A percentile compares a stretch with the other conserved stretches of the same genome.
These are phyloP conservation scores for Aspergillus ochraceus DNA, from an alignment of 2,329 filamentous ascomycete genomes.

Conservation along the genomic window DNA sequence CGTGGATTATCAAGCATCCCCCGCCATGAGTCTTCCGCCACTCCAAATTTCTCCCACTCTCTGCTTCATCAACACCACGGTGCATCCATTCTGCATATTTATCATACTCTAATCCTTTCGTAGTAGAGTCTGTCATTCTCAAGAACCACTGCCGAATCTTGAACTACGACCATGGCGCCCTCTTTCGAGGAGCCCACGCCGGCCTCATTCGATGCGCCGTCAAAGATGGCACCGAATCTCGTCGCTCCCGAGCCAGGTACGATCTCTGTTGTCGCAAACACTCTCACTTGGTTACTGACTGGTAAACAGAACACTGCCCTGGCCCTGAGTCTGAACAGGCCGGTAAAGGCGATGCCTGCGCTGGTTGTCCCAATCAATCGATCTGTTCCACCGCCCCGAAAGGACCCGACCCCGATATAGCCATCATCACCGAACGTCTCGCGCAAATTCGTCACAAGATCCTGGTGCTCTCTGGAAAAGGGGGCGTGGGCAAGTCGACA, in stretches of 20 bases:
- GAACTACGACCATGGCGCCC: constrained; percentile 66
- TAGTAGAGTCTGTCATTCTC: background rate
- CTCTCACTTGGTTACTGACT: constrained; percentile 6
- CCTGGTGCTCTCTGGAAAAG: constrained; percentile 89
- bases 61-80: background rate
- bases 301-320: constrained; percentile 75
- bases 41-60: constrained; percentile 5
- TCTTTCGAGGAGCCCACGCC: constrained; percentile 73
- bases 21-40: constrained; percentile 23
- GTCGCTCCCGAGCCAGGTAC: constrained; percentile 84
- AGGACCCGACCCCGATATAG: constrained; percentile 91
- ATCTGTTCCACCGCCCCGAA: constrained; percentile 95
- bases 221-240: constrained; percentile 77
- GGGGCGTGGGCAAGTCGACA: constrained; percentile 94
- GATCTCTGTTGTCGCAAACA: constrained; percentile 10
- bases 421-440: constrained; percentile 80
- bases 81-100: too few relatives aligned
- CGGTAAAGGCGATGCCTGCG: constrained; percentile 75
- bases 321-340: constrained; percentile 64
- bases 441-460: constrained; percentile 86
- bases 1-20: constrained; percentile 34
- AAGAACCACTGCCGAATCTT: background rate
- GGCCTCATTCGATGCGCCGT: constrained; percentile 71
- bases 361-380: constrained; percentile 90
- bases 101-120: background rate